phyloP scores from a whole-genome alignment of 495 filamentous ascomycete species.

The Trichoderma reesei region DNA sequence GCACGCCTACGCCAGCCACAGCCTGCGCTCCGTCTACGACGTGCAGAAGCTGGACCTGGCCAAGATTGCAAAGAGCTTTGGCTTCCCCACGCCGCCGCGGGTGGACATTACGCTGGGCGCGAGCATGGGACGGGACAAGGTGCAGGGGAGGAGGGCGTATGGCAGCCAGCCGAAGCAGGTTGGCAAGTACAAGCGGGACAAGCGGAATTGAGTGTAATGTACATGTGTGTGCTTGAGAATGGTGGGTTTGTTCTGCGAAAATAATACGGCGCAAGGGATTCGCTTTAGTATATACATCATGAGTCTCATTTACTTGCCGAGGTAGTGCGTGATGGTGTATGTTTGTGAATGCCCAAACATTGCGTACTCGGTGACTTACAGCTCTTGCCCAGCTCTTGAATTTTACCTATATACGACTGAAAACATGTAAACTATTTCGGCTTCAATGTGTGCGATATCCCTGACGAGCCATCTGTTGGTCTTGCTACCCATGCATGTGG shows the following conservation, averaged over 20 bases:
- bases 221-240: neutral
- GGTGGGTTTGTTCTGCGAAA: neutral
- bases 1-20: conserved; percentile 89
- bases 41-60: conserved; percentile 85
- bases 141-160: conserved; percentile 64
- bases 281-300: no score
- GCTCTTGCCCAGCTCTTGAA: no score
- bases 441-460: no score
- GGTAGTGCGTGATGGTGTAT: no score
- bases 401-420: no score
- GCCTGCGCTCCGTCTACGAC: conserved; percentile 82
- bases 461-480: no score
- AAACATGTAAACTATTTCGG: no score
- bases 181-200: neutral
- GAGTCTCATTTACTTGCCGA: no score
- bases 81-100: conserved; percentile 78
- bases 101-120: conserved; percentile 84
- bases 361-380: no score
- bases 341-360: no score
- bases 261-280: neutral
- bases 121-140: conserved; percentile 76
- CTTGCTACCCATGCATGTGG: no score
- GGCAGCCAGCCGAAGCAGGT: conserved; percentile 50
- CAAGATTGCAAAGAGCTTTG: conserved; percentile 91
- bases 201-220: neutral